Base-by-base conservation (phyloP, 331 rosid species). In the Malus hybrid region DNA sequence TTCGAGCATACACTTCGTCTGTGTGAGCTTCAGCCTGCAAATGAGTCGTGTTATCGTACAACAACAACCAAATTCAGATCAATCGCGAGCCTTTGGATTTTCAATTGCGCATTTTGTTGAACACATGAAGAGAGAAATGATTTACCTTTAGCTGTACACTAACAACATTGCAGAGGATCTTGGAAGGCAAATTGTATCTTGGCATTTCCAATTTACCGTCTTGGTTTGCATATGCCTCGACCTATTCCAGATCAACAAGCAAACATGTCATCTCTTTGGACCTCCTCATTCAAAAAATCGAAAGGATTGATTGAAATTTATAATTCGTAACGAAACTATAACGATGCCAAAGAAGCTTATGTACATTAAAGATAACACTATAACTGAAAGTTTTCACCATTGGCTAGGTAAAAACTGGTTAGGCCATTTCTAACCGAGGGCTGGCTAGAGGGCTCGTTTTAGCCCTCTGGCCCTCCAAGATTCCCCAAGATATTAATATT, bases 81-180 rank as follows among this genome's bases (percentile, higher is more conserved):
- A 9, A 13, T 60, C 31, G 28, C 16, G 10, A 44, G 48, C 70
- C 56, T 48, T 15, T 22, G 22, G 50, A 74, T 36, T 46, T 44
- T 65, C 60, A 31, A 46, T 44, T 15, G 29, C 71, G 50, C 15
- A 39, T 34, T 2, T 46, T 27, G 55, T 60, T 39, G 0, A 39
- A 20, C 13, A 32, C 59, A 31, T 7, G 27, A 28, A 71, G 57
- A 16, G 61, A 78, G 76, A 62, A 64, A 31, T 39, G n/a, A 68
- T 65, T 54, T 81, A 88, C 96, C 96, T 85, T 81, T 8, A 86
- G 85, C 20, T 65, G 73, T 67, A 86, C 87, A 79, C 42, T 1
- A 19, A 73, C 46, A 63, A 90, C 91, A 65, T 55, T 52, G 82
- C 97, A 92, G 20, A 87, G 86, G 83, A 92, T 88, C 86, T 88